These are phyloP conservation scores for Dujonia santamariae DNA, from an alignment of 1,139 yeast species.

Conservation along the genomic window DNA sequence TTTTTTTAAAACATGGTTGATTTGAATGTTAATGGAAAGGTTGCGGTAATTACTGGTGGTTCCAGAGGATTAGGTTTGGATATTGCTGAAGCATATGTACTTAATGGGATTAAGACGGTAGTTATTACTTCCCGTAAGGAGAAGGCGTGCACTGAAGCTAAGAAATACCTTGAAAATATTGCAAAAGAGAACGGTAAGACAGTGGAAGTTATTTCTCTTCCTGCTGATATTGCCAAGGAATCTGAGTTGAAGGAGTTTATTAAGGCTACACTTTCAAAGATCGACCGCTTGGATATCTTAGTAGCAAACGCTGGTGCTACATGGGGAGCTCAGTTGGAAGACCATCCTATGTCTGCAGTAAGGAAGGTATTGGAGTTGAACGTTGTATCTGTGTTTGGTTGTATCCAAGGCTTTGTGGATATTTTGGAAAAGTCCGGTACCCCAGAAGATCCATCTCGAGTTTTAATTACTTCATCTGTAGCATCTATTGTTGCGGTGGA, in stretches of 20 bases:
- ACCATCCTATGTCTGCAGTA: conserved; percentile 61
- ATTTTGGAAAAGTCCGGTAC: conserved; percentile 55
- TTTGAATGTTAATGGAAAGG: conserved; percentile 57
- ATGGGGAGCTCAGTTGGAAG: conserved; percentile 69
- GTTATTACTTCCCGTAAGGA: conserved; percentile 67
- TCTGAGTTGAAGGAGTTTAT: conserved; percentile 48
- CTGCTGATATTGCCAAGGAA: conserved; percentile 59
- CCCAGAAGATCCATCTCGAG: conserved; percentile 60
- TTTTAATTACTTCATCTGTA: conserved; percentile 66
- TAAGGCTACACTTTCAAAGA: conserved; percentile 38
- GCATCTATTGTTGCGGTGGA: conserved; percentile 48
- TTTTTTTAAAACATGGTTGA: conserved; percentile 43
- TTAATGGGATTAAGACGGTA: conserved; percentile 62
- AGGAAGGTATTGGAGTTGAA: conserved; percentile 65
- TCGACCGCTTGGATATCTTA: conserved; percentile 55
- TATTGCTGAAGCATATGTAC: conserved; percentile 64
- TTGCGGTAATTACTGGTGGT: conserved; percentile 77
- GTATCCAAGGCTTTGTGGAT: conserved; percentile 62
- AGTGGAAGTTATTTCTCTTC: conserved; percentile 50
- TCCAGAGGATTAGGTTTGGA: conserved; percentile 71
- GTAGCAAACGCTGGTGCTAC: conserved; percentile 81
- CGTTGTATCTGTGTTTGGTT: conserved; percentile 67
- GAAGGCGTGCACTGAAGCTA: conserved; percentile 63
- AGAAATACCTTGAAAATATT: conserved; percentile 44
- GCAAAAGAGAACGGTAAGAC: conserved; percentile 38